phyloP scores from a whole-genome alignment of 2,329 filamentous ascomycete genomes.

The Ophiognomonia clavigignenti-juglandacearum region DNA sequence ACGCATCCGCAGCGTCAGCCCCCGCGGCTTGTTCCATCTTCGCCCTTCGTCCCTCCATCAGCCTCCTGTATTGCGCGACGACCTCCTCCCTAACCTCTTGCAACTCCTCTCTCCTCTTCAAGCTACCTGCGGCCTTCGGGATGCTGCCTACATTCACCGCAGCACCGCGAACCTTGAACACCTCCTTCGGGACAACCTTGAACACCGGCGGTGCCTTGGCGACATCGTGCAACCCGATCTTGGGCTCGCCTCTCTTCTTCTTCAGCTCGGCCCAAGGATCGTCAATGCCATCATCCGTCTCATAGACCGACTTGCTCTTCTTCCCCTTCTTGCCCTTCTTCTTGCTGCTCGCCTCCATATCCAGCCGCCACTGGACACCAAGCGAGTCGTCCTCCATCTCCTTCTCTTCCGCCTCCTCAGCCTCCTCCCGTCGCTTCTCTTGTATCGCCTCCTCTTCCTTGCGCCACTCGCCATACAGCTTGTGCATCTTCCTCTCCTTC shows the following conservation, averaged over 20 bases:
- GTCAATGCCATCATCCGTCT: constrained; percentile 47
- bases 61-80: constrained; percentile 67
- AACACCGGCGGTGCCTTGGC: constrained; percentile 74
- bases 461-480: constrained; percentile 73
- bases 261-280: constrained; percentile 74
- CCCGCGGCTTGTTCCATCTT: background rate
- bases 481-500: constrained; percentile 79
- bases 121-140: constrained; percentile 63
- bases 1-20: background rate
- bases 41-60: constrained; percentile 56
- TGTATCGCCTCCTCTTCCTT: constrained; percentile 61
- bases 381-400: constrained; percentile 57
- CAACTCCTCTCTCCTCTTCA: constrained; percentile 68
- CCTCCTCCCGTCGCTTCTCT: constrained; percentile 60
- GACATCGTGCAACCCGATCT: constrained; percentile 50
- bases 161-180: constrained; percentile 60
- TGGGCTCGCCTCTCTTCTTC: constrained; percentile 55
- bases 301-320: constrained; percentile 31
- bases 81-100: constrained; percentile 64
- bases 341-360: constrained; percentile 32
- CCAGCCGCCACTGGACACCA: constrained; percentile 43
- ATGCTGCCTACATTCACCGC: constrained; percentile 64
- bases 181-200: constrained; percentile 56
- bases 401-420: constrained; percentile 58
- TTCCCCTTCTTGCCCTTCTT: constrained; percentile 37